phyloP scores from a whole-genome alignment of 2,329 filamentous ascomycete genomes.

The Coniochaeta sp. region DNA sequence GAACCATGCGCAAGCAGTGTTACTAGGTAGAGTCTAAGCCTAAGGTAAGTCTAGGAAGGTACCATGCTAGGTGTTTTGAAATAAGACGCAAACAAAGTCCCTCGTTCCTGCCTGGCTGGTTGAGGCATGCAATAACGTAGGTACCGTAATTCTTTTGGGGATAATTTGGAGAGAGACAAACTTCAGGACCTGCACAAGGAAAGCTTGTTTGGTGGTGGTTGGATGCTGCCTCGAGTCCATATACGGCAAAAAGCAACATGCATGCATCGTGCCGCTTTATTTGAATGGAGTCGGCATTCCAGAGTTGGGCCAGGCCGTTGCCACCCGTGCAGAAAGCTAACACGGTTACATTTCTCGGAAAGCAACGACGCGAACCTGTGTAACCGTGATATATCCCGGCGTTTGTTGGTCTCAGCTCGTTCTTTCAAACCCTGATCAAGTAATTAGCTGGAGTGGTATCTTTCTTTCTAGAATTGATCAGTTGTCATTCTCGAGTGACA shows the following conservation, averaged over 20 bases:
- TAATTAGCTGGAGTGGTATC: no score
- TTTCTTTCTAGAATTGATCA: background rate
- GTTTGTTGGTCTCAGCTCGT: background rate
- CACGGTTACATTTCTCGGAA: background rate
- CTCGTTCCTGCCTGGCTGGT: background rate
- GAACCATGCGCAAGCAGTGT: background rate
- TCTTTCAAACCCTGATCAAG: no score
- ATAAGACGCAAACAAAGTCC: background rate
- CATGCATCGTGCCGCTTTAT: background rate
- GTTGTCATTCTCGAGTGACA: background rate
- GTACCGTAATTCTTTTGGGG: no score
- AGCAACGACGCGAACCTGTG: background rate
- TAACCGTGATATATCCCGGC: background rate
- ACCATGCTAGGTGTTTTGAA: background rate
- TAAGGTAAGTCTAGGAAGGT: no score
- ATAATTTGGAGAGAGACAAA: background rate
- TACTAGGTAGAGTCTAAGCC: no score
- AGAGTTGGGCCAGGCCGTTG: background rate
- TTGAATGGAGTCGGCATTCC: background rate
- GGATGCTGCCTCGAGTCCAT: background rate
- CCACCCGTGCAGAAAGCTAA: background rate
- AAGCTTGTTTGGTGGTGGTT: background rate
- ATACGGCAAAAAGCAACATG: background rate
- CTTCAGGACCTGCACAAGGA: background rate
- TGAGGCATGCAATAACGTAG: no score